Evolutionary conservation across 208 protist genomes (phyloP).

Genomic region (Entamoeba dispar): DNA sequence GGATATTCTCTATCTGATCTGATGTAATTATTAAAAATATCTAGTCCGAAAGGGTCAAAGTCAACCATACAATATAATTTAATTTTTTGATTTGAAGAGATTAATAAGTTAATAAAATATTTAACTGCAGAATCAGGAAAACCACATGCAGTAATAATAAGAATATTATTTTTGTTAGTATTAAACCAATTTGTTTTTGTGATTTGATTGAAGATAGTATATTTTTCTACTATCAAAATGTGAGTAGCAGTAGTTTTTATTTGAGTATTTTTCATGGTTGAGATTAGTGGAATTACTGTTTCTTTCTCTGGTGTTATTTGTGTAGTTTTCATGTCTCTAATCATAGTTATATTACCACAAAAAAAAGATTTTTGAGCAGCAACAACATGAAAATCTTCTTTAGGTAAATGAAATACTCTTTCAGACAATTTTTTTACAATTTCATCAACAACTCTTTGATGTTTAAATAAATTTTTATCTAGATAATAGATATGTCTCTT

Average conservation of each 20-base stretch:
- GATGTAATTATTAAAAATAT: background rate
- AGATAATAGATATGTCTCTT: background rate
- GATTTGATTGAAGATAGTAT: background rate
- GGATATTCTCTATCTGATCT: no score
- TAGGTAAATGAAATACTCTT: background rate
- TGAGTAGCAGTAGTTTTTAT: no score
- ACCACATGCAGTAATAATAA: background rate
- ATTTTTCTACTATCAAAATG: background rate
- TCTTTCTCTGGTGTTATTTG: background rate
- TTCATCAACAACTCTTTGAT: background rate
- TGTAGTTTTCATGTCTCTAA: background rate
- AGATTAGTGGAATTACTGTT: no score
- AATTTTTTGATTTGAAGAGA: background rate
- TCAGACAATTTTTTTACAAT: background rate
- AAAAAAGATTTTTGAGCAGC: background rate
- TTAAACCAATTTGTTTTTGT: background rate
- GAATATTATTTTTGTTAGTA: background rate
- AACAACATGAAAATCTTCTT: background rate
- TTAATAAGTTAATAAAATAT: background rate
- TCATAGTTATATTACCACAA: background rate
- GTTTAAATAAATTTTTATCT: background rate
- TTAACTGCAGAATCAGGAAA: background rate
- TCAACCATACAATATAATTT: background rate
- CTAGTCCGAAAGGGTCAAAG: background rate
- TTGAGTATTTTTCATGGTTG: no score